Evolutionary conservation across 352 stramenopile species (phyloP).

Genomic region (Pythium oligandrum): DNA sequence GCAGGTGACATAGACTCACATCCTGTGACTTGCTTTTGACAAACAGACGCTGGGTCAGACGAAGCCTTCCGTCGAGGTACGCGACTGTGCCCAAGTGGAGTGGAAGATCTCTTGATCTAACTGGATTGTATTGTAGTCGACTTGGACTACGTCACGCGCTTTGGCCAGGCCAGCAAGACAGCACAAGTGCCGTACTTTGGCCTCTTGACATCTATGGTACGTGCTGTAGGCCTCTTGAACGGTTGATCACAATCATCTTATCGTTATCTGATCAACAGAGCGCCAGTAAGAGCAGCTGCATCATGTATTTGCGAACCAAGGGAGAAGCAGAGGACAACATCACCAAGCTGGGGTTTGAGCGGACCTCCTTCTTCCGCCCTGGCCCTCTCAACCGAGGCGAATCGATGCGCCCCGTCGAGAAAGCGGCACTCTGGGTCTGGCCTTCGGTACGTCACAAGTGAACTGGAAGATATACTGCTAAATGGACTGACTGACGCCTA

Average conservation of each 20-base stretch:
- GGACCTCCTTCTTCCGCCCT: constrained; percentile 51
- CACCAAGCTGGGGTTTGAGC: constrained; percentile 42
- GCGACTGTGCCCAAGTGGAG: no score
- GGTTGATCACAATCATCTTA: background rate
- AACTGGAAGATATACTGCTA: no score
- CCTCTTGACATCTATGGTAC: constrained; percentile 51
- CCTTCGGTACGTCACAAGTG: constrained; percentile 25
- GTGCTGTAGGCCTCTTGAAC: constrained; percentile 4
- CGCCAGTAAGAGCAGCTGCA: constrained; percentile 69
- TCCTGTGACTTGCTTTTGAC: background rate
- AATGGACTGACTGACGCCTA: no score
- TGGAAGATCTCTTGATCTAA: no score
- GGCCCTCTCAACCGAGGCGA: constrained; percentile 58
- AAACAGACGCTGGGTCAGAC: constrained; percentile 38
- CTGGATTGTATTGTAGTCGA: constrained; percentile 34
- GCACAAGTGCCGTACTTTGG: constrained; percentile 53
- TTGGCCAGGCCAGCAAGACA: constrained; percentile 41
- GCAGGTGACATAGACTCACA: background rate
- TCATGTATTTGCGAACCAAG: constrained; percentile 75
- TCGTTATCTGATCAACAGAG: constrained; percentile 12
- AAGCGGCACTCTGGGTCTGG: constrained; percentile 40
- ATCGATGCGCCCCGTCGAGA: constrained; percentile 45
- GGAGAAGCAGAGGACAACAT: constrained; percentile 70
- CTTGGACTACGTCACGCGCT: constrained; percentile 55
- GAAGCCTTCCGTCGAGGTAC: constrained; percentile 64